phyloP scores from a whole-genome alignment of 139 green algal genomes.

The Auxenochlorella pyrenoidosa region DNA sequence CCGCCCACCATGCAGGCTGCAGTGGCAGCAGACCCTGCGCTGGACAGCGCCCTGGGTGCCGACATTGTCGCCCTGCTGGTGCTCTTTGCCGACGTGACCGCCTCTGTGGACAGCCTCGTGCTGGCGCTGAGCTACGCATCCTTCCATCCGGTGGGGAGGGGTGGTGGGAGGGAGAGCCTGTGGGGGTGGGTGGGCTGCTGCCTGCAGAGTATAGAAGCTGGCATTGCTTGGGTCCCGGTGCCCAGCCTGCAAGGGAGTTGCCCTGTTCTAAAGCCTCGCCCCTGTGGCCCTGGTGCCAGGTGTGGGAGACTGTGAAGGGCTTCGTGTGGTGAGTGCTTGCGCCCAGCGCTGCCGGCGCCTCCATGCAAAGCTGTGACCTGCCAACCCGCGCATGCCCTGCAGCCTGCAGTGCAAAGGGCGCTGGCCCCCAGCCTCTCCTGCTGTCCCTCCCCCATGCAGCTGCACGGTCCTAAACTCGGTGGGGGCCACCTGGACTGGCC shows the following conservation, averaged over 20 bases:
- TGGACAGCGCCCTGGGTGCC: neutral
- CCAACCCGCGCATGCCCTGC: too few species aligned
- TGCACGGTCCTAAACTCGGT: slow-evolving; percentile 1
- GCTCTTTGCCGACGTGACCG: neutral
- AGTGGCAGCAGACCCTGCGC: neutral
- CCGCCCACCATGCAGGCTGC: neutral
- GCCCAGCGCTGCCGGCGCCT: too few species aligned
- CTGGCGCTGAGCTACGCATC: neutral
- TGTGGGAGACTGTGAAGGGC: neutral
- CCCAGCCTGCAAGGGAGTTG: too few species aligned
- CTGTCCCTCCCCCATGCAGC: neutral
- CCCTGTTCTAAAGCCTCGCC: neutral
- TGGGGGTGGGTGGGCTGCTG: too few species aligned
- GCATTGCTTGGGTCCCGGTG: too few species aligned
- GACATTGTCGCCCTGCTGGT: neutral
- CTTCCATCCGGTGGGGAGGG: slow-evolving; percentile 21
- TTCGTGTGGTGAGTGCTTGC: neutral
- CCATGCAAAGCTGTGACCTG: too few species aligned
- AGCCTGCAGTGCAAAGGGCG: too few species aligned
- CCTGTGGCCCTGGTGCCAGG: neutral
- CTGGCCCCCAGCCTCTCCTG: too few species aligned
- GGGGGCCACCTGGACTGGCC: slow-evolving; percentile 6
- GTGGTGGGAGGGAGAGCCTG: too few species aligned
- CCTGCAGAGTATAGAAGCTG: too few species aligned
- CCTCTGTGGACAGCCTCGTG: slow-evolving; percentile 2